Base-by-base conservation (phyloP, 306 rosid genomes). In the Quercus aquifolioides region DNA sequence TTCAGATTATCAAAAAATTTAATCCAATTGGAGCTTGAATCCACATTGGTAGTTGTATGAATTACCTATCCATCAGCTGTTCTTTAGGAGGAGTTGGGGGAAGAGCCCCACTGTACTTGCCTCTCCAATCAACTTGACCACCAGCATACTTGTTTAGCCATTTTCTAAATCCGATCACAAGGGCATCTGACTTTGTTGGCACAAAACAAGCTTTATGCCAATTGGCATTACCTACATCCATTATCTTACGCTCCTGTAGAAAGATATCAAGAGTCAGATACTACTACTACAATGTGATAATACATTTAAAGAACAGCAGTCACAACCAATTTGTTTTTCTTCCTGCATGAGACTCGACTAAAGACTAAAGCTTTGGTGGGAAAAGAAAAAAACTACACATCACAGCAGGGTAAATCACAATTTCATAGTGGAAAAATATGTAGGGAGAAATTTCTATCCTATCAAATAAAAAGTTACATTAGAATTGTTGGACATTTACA, bases 161-260 rank as follows among this genome's bases (percentile, higher is more conserved):
- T 71, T 84, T 95, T 85, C 99, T 89, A 79, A 83, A 92, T 69
- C 89, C 96, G 77, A 92, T 77, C 73, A 92, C 99, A 57, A 87
- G 85, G 5, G 94, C 91, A 86, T 95, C 99, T 31, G 99, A 78
- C 64, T 91, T 95, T 68, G 93, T 89, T 18, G 99, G 99, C 85
- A 92, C 89, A 82, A 88, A 95, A 81, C 99, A 95, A 18, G 92
- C 92, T 82, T 82, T 92, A 49, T 83, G 92, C 99, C 99, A 95
- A 80, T 90, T 91, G 30, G 59, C 57, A 80, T 77, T 74, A 62
- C 92, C 96, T 8, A 20, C 77, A 26, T 91, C 92, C 92, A 49
- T 75, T 75, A 92, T 79, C 84, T 82, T 92, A 26, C 84, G 88
- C 87, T 92, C 97, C 97, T 91, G 78, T 68, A 70, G 41, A 74